Conservation (phyloP, 192 early-diverging fungal genomes). For the Neocallimastix lanati region DNA sequence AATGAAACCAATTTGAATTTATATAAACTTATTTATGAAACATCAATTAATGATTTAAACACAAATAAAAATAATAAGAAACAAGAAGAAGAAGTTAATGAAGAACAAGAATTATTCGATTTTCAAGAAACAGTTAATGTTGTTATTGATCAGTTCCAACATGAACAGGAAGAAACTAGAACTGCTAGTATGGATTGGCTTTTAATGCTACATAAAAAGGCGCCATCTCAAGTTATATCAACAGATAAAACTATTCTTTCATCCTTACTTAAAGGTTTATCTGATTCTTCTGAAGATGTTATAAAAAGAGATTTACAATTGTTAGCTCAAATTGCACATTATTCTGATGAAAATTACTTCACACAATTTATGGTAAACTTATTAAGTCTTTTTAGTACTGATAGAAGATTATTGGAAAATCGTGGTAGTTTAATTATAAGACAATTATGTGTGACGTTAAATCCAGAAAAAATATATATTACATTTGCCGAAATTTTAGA, state of each 20-base stretch:
- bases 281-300: slow-evolving; percentile 86
- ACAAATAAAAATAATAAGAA: neutral
- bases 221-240: slow-evolving; percentile 63
- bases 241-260: slow-evolving; percentile 77
- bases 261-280: slow-evolving; percentile 72
- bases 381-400: slow-evolving; percentile 73
- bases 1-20: slow-evolving; percentile 64
- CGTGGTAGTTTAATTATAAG: slow-evolving; percentile 83
- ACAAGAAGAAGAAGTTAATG: neutral
- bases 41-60: slow-evolving; percentile 6
- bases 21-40: slow-evolving; percentile 54
- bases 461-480: slow-evolving; percentile 81
- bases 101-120: slow-evolving; percentile 20
- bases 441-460: slow-evolving; percentile 72
- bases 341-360: slow-evolving; percentile 72
- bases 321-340: slow-evolving; percentile 80
- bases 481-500: slow-evolving; percentile 76
- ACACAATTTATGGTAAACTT: slow-evolving; percentile 74
- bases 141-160: slow-evolving; percentile 54
- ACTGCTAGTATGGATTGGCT: slow-evolving; percentile 89
- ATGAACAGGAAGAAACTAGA: slow-evolving; percentile 84
- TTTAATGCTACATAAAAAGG: slow-evolving; percentile 86
- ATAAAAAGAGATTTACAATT: slow-evolving; percentile 81
- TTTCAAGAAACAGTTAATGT: slow-evolving; percentile 61
- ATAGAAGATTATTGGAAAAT: slow-evolving; percentile 70